phyloP scores from a whole-genome alignment of 1,139 yeast species.

The Blastobotrys buckinghamii region DNA sequence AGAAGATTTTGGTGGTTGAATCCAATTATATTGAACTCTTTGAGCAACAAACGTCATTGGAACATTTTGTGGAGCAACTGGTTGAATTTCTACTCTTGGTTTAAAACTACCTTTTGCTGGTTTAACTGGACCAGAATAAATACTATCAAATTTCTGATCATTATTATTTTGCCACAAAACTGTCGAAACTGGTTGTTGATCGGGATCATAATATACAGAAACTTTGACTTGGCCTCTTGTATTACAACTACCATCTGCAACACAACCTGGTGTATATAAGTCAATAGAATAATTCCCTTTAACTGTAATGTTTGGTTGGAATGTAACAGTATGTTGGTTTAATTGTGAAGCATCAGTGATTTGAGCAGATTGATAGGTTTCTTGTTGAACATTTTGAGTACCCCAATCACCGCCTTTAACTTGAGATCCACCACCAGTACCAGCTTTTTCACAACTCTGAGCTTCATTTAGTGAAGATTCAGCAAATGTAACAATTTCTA shows the following conservation, averaged over 20 bases:
- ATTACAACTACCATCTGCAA: conserved; percentile 58
- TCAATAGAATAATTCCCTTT: conserved; percentile 71
- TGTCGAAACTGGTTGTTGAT: conserved; percentile 38
- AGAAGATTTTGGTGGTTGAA: conserved; percentile 19
- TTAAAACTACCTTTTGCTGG: conserved; percentile 39
- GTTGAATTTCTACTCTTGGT: conserved; percentile 44
- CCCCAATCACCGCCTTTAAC: conserved; percentile 26
- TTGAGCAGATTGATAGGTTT: conserved; percentile 35
- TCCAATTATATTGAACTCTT: conserved; percentile 48
- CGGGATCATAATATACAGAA: conserved; percentile 45
- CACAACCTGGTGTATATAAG: conserved; percentile 85
- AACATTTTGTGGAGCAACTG: conserved; percentile 36
- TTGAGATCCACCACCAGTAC: conserved; percentile 17
- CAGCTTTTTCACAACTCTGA: conserved; percentile 31
- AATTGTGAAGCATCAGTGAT: conserved; percentile 33
- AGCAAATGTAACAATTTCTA: conserved; percentile 56
- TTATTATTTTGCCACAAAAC: conserved; percentile 72
- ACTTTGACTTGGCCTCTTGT: conserved; percentile 75
- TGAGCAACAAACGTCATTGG: conserved; percentile 63
- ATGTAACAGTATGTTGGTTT: conserved; percentile 44
- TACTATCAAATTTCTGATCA: conserved; percentile 69
- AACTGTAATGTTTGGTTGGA: conserved; percentile 64
- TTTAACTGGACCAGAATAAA: conserved; percentile 65
- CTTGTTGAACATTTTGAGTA: conserved; percentile 21
- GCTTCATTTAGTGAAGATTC: conserved; percentile 68